Percentiles rank a stretch among this genome's conserved stretches.
These are phyloP conservation scores for Aspergillus ochraceus DNA, from an alignment of 2,329 filamentous ascomycete genomes.

Conservation along the genomic window DNA sequence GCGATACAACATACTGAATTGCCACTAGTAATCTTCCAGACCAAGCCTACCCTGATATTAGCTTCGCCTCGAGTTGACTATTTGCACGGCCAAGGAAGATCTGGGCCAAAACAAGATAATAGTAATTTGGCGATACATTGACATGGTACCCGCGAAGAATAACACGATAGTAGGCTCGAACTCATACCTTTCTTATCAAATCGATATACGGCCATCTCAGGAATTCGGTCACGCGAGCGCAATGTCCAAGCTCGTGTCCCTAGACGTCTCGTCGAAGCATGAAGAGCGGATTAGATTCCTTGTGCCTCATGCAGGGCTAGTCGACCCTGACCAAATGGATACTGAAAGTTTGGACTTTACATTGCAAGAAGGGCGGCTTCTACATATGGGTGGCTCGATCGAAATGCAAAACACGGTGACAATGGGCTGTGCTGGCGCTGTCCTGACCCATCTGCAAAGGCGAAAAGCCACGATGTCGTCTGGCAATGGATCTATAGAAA, in stretches of 20 bases:
- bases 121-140: constrained; percentile 21
- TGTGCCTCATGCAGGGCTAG: constrained; percentile 59
- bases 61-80: constrained; percentile 58
- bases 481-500: constrained; percentile 55
- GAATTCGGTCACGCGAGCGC: constrained; percentile 72
- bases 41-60: constrained; percentile 62
- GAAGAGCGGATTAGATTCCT: constrained; percentile 56
- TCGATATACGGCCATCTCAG: constrained; percentile 68
- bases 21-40: constrained; percentile 57
- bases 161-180: constrained; percentile 41
- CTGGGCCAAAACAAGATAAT: constrained; percentile 45
- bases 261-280: constrained; percentile 54
- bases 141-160: neutral
- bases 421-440: constrained; percentile 82
- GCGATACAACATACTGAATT: neutral
- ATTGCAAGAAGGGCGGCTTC: constrained; percentile 62
- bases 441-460: constrained; percentile 76
- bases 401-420: constrained; percentile 73
- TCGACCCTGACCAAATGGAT: constrained; percentile 41
- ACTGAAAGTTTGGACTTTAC: constrained; percentile 47
- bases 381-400: constrained; percentile 69
- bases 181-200: constrained; percentile 57
- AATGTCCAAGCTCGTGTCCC: constrained; percentile 62
- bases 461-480: constrained; percentile 63
- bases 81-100: constrained; percentile 29